A percentile compares a stretch with the other conserved stretches of the same genome.
Evolutionary conservation across 345 rosid species (phyloP).

Genomic region (Heritiera fomes): DNA sequence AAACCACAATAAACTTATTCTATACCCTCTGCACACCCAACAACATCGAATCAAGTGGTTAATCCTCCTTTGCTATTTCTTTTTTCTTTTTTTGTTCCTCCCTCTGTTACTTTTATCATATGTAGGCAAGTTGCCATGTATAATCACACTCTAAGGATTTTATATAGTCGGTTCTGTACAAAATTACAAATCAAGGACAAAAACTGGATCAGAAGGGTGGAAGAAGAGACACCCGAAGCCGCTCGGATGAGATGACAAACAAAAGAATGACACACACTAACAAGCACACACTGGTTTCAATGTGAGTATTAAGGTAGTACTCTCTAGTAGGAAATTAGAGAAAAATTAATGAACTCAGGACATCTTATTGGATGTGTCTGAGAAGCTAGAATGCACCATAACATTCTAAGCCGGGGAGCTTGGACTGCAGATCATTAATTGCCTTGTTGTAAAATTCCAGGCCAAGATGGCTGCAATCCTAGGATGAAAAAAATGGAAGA

Average conservation of each 20-base stretch:
- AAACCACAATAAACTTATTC: slow-evolving; percentile 42
- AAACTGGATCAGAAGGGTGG: slow-evolving; percentile 43
- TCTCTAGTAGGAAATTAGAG: slow-evolving; percentile 26
- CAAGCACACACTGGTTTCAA: slow-evolving; percentile 43
- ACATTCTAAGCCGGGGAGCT: slow-evolving; percentile 51
- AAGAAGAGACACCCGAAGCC: slow-evolving; percentile 34
- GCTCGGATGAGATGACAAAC: slow-evolving; percentile 38
- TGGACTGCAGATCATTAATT: slow-evolving; percentile 65
- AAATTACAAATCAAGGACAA: slow-evolving; percentile 43
- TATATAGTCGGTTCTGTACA: slow-evolving; percentile 61
- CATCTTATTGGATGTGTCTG: slow-evolving; percentile 49
- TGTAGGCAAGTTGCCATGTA: slow-evolving; percentile 62
- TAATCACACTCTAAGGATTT: slow-evolving; percentile 57
- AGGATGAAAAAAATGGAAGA: slow-evolving; percentile 25
- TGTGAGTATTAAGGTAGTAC: slow-evolving; percentile 38
- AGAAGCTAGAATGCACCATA: slow-evolving; percentile 72
- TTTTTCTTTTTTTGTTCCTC: slow-evolving; percentile 7
- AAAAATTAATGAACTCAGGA: slow-evolving; percentile 31
- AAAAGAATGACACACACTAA: slow-evolving; percentile 51
- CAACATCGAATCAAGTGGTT: slow-evolving; percentile 51
- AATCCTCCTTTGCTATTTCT: slow-evolving; percentile 40
- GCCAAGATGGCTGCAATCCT: slow-evolving; percentile 77
- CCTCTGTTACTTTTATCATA: slow-evolving; percentile 34
- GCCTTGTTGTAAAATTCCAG: slow-evolving; percentile 75
- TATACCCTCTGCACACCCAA: slow-evolving; percentile 55